These are phyloP conservation scores for Entomortierella lignicola DNA, from an alignment of 192 early-diverging fungal species.

Conservation along the genomic window DNA sequence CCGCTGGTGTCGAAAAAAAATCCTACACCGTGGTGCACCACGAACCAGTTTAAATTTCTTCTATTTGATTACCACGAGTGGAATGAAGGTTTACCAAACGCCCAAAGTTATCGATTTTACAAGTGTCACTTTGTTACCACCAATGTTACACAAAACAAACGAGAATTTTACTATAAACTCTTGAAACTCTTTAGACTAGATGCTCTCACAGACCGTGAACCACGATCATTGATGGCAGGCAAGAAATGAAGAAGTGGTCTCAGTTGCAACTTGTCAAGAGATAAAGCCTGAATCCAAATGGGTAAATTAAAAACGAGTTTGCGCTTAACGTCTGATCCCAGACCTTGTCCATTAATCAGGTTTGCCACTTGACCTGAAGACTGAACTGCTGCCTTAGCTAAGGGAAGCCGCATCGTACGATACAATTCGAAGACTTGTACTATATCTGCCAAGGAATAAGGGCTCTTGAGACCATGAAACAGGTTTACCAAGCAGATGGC, in stretches of 20 bases:
- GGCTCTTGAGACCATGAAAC: conserved; percentile 7
- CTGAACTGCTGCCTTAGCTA: conserved; percentile 12
- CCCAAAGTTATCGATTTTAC: no score
- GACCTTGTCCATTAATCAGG: conserved; percentile 23
- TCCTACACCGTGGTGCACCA: no score
- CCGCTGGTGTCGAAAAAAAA: no score
- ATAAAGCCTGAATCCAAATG: neutral
- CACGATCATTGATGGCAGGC: conserved; percentile 19
- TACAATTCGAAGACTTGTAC: conserved; percentile 14
- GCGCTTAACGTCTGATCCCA: conserved; percentile 30
- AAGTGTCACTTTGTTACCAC: no score
- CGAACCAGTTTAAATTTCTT: no score
- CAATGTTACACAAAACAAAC: no score
- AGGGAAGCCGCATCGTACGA: neutral
- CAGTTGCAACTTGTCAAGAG: conserved; percentile 28
- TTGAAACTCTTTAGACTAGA: neutral
- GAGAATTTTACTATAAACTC: no score
- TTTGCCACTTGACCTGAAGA: conserved; percentile 21
- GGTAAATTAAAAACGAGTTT: conserved; percentile 36
- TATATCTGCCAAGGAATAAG: neutral
- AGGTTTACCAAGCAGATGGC: conserved; percentile 26
- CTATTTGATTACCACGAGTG: no score
- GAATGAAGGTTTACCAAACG: no score
- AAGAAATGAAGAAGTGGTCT: conserved; percentile 29
- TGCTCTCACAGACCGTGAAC: neutral